Conservation (phyloP, 2,329 filamentous ascomycete genomes). For the Tolypocladium ophioglossoides region DNA sequence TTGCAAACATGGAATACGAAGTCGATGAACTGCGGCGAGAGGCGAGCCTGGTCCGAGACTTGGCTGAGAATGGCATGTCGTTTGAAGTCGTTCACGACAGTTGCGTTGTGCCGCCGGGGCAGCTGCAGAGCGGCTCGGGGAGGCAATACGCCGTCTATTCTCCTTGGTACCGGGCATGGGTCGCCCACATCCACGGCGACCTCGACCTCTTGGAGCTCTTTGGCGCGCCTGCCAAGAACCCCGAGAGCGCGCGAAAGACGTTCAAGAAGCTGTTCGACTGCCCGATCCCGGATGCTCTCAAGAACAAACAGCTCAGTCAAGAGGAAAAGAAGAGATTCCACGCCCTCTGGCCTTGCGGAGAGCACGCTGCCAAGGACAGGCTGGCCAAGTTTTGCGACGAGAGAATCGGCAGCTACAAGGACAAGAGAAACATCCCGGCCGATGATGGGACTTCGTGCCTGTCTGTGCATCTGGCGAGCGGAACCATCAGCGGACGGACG, state of each 20-base stretch:
- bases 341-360: constrained; percentile 62
- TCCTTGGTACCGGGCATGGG: constrained; percentile 73
- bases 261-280: constrained; percentile 49
- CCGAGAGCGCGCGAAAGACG: constrained; percentile 22
- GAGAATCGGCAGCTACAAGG: constrained; percentile 50
- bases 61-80: constrained; percentile 52
- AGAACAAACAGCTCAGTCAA: constrained; percentile 47
- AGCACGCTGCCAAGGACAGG: constrained; percentile 56
- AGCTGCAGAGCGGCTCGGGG: constrained; percentile 54
- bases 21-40: constrained; percentile 82
- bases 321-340: constrained; percentile 49
- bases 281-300: constrained; percentile 49
- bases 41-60: constrained; percentile 48
- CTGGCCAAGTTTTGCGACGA: constrained; percentile 58
- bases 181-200: constrained; percentile 60
- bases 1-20: constrained; percentile 82
- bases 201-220: constrained; percentile 54
- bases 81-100: constrained; percentile 72
- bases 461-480: constrained; percentile 61
- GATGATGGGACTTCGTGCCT: constrained; percentile 54
- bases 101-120: constrained; percentile 69
- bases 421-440: constrained; percentile 55
- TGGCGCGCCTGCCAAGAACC: constrained; percentile 32
- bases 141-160: constrained; percentile 77
- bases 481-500: constrained; percentile 58